A percentile compares a stretch with the other conserved stretches of the same genome.
Conservation (phyloP, 2,329 filamentous ascomycete genomes). For the Thelonectria rubi region DNA sequence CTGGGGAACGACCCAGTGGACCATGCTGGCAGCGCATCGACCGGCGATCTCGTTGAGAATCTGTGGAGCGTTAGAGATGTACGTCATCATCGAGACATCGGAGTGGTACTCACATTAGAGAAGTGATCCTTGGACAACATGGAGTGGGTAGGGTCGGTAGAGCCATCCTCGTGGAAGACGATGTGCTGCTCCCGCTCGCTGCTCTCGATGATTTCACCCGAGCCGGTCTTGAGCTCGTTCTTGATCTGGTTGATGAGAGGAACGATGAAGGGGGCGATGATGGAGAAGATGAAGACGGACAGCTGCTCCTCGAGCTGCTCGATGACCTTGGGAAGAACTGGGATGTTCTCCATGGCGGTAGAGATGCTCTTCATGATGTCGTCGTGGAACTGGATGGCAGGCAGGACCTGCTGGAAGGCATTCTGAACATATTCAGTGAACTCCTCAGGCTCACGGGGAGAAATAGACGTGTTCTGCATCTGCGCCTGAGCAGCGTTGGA, state of each 20-base stretch:
- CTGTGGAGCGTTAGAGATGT: constrained; percentile 42
- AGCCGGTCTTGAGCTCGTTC: constrained; percentile 84
- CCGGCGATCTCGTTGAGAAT: constrained; percentile 90
- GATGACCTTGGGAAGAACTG: constrained; percentile 82
- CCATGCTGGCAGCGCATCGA: constrained; percentile 78
- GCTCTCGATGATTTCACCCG: constrained; percentile 85
- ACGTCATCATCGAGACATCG: neutral
- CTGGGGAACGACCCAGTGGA: constrained; percentile 89
- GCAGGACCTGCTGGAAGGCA: constrained; percentile 82
- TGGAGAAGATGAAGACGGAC: constrained; percentile 88
- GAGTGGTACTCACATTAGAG: constrained; percentile 68
- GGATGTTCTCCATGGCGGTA: constrained; percentile 83
- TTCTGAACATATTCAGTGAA: constrained; percentile 81
- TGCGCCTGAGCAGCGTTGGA: constrained; percentile 77
- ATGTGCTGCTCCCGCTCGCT: constrained; percentile 85
- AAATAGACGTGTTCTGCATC: constrained; percentile 77
- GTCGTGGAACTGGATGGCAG: constrained; percentile 91
- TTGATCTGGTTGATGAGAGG: constrained; percentile 90
- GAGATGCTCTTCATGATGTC: constrained; percentile 83
- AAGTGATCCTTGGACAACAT: constrained; percentile 98
- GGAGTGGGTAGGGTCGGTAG: constrained; percentile 86
- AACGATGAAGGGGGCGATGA: constrained; percentile 87
- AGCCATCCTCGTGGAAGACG: constrained; percentile 83
- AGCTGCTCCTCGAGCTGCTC: constrained; percentile 89
- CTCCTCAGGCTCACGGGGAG: constrained; percentile 82